Conservation (phyloP, 1,284 basidiomycete genomes). For the Apiotrichum sp. region DNA sequence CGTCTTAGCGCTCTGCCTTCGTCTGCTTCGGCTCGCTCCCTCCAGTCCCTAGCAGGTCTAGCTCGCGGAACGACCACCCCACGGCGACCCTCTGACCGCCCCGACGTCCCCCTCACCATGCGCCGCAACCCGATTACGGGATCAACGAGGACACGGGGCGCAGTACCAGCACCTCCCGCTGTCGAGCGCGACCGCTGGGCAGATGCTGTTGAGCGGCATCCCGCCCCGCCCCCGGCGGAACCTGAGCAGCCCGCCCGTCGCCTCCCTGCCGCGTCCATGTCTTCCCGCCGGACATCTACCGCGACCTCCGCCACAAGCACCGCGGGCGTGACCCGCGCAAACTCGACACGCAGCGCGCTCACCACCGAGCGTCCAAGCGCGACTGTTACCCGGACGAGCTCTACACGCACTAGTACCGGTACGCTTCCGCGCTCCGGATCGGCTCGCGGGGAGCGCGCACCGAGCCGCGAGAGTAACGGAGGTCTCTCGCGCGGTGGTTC, state of each 20-base stretch:
- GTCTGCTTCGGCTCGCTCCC: no score
- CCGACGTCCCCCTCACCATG: slow-evolving; percentile 12
- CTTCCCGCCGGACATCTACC: background rate
- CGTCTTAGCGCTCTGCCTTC: no score
- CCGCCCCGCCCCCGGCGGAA: background rate
- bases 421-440: background rate
- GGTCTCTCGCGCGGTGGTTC: background rate
- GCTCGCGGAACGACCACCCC: slow-evolving; percentile 1
- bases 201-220: slow-evolving; percentile 10
- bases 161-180: background rate
- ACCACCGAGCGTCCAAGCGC: background rate
- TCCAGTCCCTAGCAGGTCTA: background rate
- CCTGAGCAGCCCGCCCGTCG: background rate
- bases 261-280: background rate
- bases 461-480: background rate
- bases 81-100: slow-evolving; percentile 2
- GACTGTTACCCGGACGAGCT: background rate
- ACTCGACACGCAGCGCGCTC: background rate
- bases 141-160: background rate
- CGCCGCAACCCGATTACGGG: background rate
- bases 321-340: background rate
- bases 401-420: background rate
- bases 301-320: background rate
- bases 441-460: background rate
- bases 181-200: slow-evolving; percentile 12